Base-by-base conservation (phyloP, 371 early-diverging fungal genomes). In the Actinomortierella ambigua region DNA sequence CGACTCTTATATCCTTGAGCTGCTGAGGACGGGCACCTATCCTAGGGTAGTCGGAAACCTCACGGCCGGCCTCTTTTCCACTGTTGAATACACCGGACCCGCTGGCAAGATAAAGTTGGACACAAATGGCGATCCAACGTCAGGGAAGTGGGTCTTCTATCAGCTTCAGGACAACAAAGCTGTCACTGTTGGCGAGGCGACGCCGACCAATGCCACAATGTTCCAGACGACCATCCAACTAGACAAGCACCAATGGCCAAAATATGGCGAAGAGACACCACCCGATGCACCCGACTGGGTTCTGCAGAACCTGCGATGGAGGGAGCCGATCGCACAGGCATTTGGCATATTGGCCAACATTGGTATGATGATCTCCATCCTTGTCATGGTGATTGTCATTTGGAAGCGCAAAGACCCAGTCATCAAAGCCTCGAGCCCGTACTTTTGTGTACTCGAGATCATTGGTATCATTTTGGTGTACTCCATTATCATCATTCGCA, bases 351-450 rank as follows among this genome's bases (percentile, higher is more conserved):
- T 61, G 14, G 42, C 54, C n/a, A 23, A n/a, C 13, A 5, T 53
- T 15, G 46, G 43, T 1, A 18, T 47, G 17, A 3, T 34, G n/a
- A 20, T 23, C 7, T 47, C 47, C 9, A 0, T 54, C 27, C 17
- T 61, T 40, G 20, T 54, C 41, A 54, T 54, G 1, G 61, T 2
- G 3, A 14, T 61, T 14, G 54, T 61, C 13, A 7, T 61, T 15
- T 61, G 54, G 54, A 42, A 46, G 40, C 29, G 61, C 2, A 17
- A 48, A 2, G 6, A 34, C 8, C 61, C 54, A 3, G 50, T 61
- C 20, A 61, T 61, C 54, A 61, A 54, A 39, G 52, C 60, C 17
- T 27, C 60, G 28, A 53, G 47, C 29, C 53, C 53, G 14, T 27
- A 14, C 5, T 59, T 53, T 23, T 52, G 60, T 11, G 42, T 46